Evolutionary conservation across 2,329 filamentous ascomycete species (phyloP), one percentile per base, ranked within the genome.

Genomic region (Trichoderma koningiopsis): DNA sequence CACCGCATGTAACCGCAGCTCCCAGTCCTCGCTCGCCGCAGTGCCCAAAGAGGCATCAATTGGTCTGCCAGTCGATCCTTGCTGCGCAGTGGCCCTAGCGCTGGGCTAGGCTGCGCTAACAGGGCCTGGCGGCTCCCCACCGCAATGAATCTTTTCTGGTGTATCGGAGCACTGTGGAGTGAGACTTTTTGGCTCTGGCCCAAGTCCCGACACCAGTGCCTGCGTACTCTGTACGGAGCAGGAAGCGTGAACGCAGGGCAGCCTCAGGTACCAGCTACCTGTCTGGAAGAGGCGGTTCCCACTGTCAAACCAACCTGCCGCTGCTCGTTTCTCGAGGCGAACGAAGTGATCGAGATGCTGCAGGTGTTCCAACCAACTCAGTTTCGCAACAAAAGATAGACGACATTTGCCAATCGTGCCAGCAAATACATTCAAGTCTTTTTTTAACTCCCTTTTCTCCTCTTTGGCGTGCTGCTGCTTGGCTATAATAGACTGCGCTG

Each of bases 111-210:
- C 53, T 67, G 63, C 63, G 59, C 67, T 62, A 63, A 55, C 22
- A 49, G 49, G 35, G 37, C 67, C 67, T 63, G 67, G 67, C 67
- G 62, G 67, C 67, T 62, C 58, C 57, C 67, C 67, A 63, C 67
- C 52, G 67, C 59, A 63, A 68, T 58, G 59, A 64, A 57, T 67
- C 43, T 57, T 43, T 58, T 29, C 29, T 27, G 27, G 56, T 35
- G 37, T 29, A 67, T 67, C 53, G 63, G 59, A 24, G 64, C 68
- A 68, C 68, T 70, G 63, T 70, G 68, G 63, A 49, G 64, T 40
- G 68, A 57, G 57, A 68, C 57, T 59, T 68, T 43, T 35, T 61
- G 35, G 56, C 33, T 56, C 52, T 57, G 22, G 47, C 57, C n/a
- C 56, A 68, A 43, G 64, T 70, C 68, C 57, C 68, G 57, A 57